These are phyloP conservation scores for Xerocomellus amylosporus DNA, from an alignment of 768 basidiomycete genomes.

Conservation along the genomic window DNA sequence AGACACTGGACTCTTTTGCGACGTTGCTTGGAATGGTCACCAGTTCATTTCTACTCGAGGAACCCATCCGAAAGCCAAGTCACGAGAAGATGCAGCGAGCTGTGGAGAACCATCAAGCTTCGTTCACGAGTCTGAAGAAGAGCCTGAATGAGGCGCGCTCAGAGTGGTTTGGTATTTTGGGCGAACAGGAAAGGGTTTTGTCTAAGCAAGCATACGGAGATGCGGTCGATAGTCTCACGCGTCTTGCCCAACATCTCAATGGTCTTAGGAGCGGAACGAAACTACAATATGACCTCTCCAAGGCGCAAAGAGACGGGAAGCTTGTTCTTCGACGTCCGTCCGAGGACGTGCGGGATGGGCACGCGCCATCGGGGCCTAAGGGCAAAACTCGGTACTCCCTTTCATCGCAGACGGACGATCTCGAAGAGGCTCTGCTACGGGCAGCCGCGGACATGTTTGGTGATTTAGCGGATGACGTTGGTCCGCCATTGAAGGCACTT, in stretches of 20 bases:
- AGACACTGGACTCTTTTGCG: constrained; percentile 83
- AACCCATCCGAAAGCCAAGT: constrained; percentile 53
- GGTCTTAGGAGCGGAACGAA: constrained; percentile 82
- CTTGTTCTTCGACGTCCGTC: constrained; percentile 31
- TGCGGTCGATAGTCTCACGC: constrained; percentile 80
- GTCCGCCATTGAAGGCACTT: constrained; percentile 70
- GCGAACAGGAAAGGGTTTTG: constrained; percentile 23
- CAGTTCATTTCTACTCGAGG: constrained; percentile 80
- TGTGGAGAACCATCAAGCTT: constrained; percentile 79
- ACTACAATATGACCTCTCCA: constrained; percentile 79
- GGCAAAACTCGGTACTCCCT: constrained; percentile 29
- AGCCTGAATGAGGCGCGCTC: constrained; percentile 84
- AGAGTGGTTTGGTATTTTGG: constrained; percentile 56
- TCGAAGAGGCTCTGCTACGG: constrained; percentile 36
- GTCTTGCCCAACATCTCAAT: constrained; percentile 91
- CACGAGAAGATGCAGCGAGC: constrained; percentile 72
- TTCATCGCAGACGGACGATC: constrained; percentile 41
- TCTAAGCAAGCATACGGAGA: constrained; percentile 72
- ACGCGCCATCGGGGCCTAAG: constrained; percentile 14
- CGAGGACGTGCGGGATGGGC: constrained; percentile 15
- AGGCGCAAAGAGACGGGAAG: constrained; percentile 51
- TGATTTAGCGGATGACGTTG: constrained; percentile 75
- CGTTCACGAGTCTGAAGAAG: constrained; percentile 87
- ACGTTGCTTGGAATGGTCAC: constrained; percentile 83
- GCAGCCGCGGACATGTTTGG: constrained; percentile 75